A percentile compares a stretch with the other conserved stretches of the same genome.
Evolutionary conservation across 257 asterid genomes (phyloP).

Genomic region (Solanum arcanum): DNA sequence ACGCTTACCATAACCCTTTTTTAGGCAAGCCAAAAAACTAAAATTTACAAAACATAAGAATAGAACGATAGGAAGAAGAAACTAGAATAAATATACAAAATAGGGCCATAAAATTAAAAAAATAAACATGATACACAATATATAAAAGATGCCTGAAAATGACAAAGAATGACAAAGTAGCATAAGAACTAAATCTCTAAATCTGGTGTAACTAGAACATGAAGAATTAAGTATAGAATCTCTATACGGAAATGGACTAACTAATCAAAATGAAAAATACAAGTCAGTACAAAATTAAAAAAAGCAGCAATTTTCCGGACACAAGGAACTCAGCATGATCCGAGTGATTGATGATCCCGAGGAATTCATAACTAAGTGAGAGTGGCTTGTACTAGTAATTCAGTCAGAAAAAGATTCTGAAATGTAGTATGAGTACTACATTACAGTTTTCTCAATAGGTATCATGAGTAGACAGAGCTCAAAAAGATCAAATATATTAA

Average conservation of each 20-base stretch:
- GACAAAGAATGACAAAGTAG: background rate
- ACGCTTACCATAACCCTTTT: background rate
- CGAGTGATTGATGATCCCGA: background rate
- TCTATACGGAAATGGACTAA: background rate
- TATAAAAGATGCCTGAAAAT: background rate
- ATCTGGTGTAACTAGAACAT: too few species aligned
- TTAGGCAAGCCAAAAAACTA: too few species aligned
- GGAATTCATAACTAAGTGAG: background rate
- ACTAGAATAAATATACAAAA: background rate
- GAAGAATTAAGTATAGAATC: background rate
- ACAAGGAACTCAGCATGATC: background rate
- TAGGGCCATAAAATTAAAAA: background rate
- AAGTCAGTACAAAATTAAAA: background rate
- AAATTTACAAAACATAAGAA: too few species aligned
- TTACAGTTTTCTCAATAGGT: background rate
- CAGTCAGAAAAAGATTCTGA: too few species aligned
- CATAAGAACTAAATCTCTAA: background rate
- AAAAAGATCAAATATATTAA: too few species aligned
- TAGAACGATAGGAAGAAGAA: too few species aligned
- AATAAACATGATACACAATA: background rate
- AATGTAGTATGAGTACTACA: background rate
- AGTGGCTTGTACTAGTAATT: rapidly evolving
- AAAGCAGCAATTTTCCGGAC: background rate
- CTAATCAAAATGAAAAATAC: background rate
- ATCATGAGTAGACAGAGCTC: too few species aligned